Conservation (phyloP, 441 rosid species). For the Metrosideros polymorpha region DNA sequence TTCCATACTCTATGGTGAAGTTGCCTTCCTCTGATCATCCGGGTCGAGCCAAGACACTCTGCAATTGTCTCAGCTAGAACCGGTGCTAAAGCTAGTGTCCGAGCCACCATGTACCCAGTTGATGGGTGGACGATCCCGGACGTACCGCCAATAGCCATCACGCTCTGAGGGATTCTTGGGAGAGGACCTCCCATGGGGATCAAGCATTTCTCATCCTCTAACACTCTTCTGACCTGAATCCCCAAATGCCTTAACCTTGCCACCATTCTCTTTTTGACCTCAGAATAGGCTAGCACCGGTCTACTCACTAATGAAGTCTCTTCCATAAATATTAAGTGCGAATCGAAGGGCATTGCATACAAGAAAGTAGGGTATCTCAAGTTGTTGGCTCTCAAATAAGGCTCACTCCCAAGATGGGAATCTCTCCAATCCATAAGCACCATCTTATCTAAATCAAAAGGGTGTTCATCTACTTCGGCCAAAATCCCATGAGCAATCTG, state of each 20-base stretch:
- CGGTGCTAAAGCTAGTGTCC: slow-evolving; percentile 41
- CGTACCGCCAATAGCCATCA: slow-evolving; percentile 57
- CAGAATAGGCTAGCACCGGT: slow-evolving; percentile 41
- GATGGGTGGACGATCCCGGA: slow-evolving; percentile 68
- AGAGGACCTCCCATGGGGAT: slow-evolving; percentile 80
- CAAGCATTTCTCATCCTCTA: slow-evolving; percentile 62
- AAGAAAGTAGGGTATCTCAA: slow-evolving; percentile 39
- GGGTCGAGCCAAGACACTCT: slow-evolving; percentile 56
- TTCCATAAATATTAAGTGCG: slow-evolving; percentile 42
- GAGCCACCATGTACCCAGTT: slow-evolving; percentile 58
- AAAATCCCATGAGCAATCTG: slow-evolving; percentile 68
- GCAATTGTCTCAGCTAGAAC: slow-evolving; percentile 33
- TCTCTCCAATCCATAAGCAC: slow-evolving; percentile 79
- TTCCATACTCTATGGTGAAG: slow-evolving; percentile 45
- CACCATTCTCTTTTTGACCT: slow-evolving; percentile 54
- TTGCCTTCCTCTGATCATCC: slow-evolving; percentile 59
- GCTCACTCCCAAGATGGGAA: slow-evolving; percentile 58
- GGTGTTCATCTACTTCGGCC: slow-evolving; percentile 60
- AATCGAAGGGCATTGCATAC: slow-evolving; percentile 61
- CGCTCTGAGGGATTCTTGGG: slow-evolving; percentile 46
- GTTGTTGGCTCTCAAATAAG: slow-evolving; percentile 35
- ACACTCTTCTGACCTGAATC: slow-evolving; percentile 29
- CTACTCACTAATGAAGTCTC: slow-evolving; percentile 61
- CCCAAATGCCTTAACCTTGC: slow-evolving; percentile 57
- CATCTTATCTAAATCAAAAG: slow-evolving; percentile 62